Evolutionary conservation across 2,329 filamentous ascomycete species (phyloP).

Genomic region (Keithomyces neogunnii): DNA sequence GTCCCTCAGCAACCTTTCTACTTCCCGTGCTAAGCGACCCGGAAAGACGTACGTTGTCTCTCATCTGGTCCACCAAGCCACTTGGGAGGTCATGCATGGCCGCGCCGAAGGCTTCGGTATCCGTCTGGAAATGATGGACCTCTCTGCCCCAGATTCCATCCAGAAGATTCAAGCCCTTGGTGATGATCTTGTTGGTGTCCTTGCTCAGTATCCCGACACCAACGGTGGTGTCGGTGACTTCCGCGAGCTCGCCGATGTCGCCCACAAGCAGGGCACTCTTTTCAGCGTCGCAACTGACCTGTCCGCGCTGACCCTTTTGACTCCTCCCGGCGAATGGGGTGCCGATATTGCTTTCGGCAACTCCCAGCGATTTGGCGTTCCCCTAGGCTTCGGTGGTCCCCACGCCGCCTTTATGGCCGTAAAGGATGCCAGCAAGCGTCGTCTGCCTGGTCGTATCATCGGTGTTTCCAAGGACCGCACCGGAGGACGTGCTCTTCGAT

Average conservation of each 20-base stretch:
- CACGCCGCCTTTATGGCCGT: slow-evolving; percentile 96
- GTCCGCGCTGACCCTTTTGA: slow-evolving; percentile 76
- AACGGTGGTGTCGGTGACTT: slow-evolving; percentile 74
- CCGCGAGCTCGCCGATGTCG: slow-evolving; percentile 61
- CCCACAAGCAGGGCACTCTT: slow-evolving; percentile 69
- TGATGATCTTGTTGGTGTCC: slow-evolving; percentile 75
- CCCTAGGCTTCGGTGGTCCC: slow-evolving; percentile 87
- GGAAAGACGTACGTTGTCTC: slow-evolving; percentile 83
- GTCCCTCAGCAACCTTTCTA: slow-evolving; percentile 67
- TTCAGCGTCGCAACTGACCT: slow-evolving; percentile 87
- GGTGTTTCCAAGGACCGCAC: slow-evolving; percentile 87
- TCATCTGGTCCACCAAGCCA: slow-evolving; percentile 74
- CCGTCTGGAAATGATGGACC: slow-evolving; percentile 63
- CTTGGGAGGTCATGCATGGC: slow-evolving; percentile 72
- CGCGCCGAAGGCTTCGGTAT: slow-evolving; percentile 90
- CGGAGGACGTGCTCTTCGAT: slow-evolving; percentile 69
- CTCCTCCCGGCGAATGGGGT: slow-evolving; percentile 86
- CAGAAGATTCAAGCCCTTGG: slow-evolving; percentile 65
- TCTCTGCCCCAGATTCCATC: slow-evolving; percentile 53
- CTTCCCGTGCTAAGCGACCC: slow-evolving; percentile 61
- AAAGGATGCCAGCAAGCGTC: slow-evolving; percentile 83
- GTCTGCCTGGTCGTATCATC: slow-evolving; percentile 84
- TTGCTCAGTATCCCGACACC: slow-evolving; percentile 94
- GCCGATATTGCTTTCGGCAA: slow-evolving; percentile 94
- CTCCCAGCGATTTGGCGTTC: slow-evolving; percentile 84